These are phyloP conservation scores for Daldinia concentrica DNA, from an alignment of 495 filamentous ascomycete species.

Conservation along the genomic window DNA sequence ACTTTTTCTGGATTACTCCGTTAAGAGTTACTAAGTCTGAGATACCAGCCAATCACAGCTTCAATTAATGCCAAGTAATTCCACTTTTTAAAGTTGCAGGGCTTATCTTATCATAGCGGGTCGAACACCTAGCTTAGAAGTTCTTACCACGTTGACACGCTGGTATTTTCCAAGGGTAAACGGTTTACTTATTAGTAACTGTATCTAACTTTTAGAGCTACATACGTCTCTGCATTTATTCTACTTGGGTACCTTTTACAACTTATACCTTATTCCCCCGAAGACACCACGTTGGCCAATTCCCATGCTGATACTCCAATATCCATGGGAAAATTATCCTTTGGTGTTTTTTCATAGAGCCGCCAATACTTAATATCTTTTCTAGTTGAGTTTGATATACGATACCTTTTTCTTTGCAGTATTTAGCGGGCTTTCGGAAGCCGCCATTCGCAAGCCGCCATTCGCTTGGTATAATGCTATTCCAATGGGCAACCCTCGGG, in stretches of 20 bases:
- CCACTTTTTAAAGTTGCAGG: constrained; percentile 36
- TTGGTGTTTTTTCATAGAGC: constrained; percentile 10
- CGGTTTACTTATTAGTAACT: background rate
- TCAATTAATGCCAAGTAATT: background rate
- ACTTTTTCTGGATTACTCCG: constrained; percentile 24
- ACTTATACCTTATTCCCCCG: background rate
- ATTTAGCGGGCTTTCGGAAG: constrained; percentile 12
- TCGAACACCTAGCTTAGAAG: constrained; percentile 11
- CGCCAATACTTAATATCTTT: constrained; percentile 3
- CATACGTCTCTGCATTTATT: constrained; percentile 1
- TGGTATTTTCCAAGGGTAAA: constrained; percentile 34
- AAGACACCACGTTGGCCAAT: constrained; percentile 32
- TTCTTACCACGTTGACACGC: constrained; percentile 41
- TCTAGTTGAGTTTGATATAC: constrained; percentile 5
- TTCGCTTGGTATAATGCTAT: constrained; percentile 48
- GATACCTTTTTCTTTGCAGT: background rate
- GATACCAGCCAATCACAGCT: constrained; percentile 19
- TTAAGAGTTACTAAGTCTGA: background rate
- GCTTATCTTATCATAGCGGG: constrained; percentile 38
- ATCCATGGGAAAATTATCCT: constrained; percentile 32
- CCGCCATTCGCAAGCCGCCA: constrained; percentile 28
- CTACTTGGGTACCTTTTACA: constrained; percentile 9
- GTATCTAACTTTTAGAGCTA: background rate
- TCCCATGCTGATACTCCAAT: constrained; percentile 26
- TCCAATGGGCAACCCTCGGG: constrained; percentile 51